Evolutionary conservation across 73 alveolate genomes (phyloP).

Genomic region (Tetrahymena elliotti): DNA sequence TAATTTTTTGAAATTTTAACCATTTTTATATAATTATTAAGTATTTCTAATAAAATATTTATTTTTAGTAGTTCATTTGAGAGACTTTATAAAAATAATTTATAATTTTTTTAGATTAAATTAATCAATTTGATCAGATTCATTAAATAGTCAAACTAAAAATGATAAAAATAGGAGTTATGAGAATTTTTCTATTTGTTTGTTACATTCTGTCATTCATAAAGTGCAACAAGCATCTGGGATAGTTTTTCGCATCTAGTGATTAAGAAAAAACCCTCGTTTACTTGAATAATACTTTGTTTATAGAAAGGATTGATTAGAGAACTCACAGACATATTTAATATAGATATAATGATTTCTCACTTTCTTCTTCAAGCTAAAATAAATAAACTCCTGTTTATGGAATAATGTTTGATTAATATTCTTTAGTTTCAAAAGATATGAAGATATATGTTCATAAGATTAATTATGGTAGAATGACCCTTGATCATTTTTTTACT

Average conservation of each 20-base stretch:
- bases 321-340: not conserved
- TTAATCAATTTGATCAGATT: not conserved
- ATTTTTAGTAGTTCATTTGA: no score
- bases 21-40: no score
- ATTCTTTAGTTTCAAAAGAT: not conserved
- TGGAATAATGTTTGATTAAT: not conserved
- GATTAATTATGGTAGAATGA: not conserved
- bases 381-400: not conserved
- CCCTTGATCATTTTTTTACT: not conserved
- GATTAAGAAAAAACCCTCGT: not conserved
- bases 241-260: not conserved
- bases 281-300: not conserved
- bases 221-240: not conserved
- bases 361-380: not conserved
- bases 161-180: not conserved
- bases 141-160: not conserved
- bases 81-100: no score
- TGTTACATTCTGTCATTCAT: not conserved
- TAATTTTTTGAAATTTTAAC: no score
- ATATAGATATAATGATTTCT: not conserved
- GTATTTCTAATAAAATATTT: no score
- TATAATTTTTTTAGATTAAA: no score
- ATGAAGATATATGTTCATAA: not conserved
- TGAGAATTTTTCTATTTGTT: not conserved
- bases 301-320: not conserved